Conservation (phyloP, 345 rosid genomes). For the Hibiscus tridactylites region DNA sequence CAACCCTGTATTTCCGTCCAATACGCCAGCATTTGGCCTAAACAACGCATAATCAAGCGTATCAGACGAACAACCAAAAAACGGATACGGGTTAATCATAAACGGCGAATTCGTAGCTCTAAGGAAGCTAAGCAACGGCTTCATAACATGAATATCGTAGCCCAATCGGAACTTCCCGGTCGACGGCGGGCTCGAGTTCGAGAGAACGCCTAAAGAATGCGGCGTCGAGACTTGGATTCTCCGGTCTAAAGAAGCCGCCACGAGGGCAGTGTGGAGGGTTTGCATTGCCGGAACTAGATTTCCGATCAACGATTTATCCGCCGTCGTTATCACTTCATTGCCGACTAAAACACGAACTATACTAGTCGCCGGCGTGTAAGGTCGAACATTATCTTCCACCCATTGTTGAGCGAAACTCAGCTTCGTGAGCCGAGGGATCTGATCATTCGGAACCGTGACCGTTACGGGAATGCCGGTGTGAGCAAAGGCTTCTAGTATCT, state of each 20-base stretch:
- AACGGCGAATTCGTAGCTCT: slow-evolving; percentile 55
- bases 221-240: slow-evolving; percentile 75
- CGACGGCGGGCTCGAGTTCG: slow-evolving; percentile 65
- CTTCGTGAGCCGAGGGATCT: slow-evolving; percentile 55
- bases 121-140: slow-evolving; percentile 73
- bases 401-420: slow-evolving; percentile 49
- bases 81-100: slow-evolving; percentile 81
- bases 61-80: slow-evolving; percentile 50
- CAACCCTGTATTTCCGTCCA: slow-evolving; percentile 41
- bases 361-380: slow-evolving; percentile 54
- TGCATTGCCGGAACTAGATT: slow-evolving; percentile 68
- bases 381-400: slow-evolving; percentile 46
- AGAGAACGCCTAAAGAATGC: slow-evolving; percentile 66
- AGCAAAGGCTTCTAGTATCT: slow-evolving; percentile 57
- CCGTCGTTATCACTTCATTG: slow-evolving; percentile 66
- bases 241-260: slow-evolving; percentile 39
- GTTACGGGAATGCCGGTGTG: slow-evolving; percentile 53
- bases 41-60: slow-evolving; percentile 77
- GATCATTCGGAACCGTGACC: slow-evolving; percentile 59
- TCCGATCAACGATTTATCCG: slow-evolving; percentile 29
- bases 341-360: slow-evolving; percentile 75
- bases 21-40: slow-evolving; percentile 50
- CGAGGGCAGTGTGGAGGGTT: slow-evolving; percentile 64
- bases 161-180: slow-evolving; percentile 58
- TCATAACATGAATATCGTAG: slow-evolving; percentile 49